Conservation (phyloP, 2,329 filamentous ascomycete species). For the Dothiorella sarmentorum region DNA sequence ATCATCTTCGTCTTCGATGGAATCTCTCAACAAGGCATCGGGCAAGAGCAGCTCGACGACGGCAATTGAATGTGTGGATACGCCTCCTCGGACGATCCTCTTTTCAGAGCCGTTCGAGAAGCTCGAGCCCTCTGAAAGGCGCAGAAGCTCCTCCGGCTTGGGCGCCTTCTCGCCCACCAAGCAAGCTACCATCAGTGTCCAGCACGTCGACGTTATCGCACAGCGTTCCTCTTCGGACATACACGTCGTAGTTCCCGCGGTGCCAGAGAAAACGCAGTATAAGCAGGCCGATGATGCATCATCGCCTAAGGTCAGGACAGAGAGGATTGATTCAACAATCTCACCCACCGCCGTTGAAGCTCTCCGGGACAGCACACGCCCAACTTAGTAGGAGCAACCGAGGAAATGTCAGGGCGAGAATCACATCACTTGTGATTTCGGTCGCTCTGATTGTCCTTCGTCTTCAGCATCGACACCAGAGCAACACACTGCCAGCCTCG, state of each 20-base stretch:
- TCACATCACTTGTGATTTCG: not conserved
- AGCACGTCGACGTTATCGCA: not conserved
- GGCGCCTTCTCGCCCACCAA: conserved; percentile 2
- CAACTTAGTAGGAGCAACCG: not conserved
- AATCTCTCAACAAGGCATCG: not conserved
- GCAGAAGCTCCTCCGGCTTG: conserved; percentile 2
- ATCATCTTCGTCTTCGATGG: conserved; percentile 6
- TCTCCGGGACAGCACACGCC: not conserved
- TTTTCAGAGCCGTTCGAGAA: not conserved
- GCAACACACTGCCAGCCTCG: not conserved
- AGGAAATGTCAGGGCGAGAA: not conserved
- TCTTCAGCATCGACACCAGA: too few species aligned
- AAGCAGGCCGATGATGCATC: not conserved
- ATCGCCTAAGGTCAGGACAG: not conserved
- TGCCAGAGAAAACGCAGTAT: too few species aligned
- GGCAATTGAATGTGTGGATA: not conserved
- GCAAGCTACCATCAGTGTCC: conserved; percentile 10
- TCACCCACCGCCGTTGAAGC: not conserved
- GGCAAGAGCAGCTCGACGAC: not conserved
- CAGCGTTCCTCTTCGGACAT: not conserved
- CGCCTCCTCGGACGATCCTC: not conserved
- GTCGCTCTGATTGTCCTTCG: too few species aligned
- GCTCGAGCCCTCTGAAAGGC: not conserved
- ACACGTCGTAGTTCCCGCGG: not conserved
- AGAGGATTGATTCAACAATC: not conserved